Evolutionary conservation across 2,329 filamentous ascomycete genomes (phyloP).

Genomic region (Trichophyton mentagrophytes): DNA sequence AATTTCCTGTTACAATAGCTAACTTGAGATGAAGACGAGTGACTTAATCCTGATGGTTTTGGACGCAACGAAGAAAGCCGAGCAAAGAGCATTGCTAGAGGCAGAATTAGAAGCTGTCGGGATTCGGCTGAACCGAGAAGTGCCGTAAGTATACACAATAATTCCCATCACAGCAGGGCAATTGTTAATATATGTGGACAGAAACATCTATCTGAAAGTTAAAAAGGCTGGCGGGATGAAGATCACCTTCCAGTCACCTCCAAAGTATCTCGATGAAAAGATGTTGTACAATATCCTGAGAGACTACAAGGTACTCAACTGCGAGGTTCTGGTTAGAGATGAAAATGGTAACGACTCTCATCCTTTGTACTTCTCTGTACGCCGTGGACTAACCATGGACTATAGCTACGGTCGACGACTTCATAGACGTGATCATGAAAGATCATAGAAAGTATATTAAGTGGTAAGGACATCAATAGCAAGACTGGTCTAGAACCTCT

Average conservation of each 20-base stretch:
- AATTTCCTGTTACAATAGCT: background rate
- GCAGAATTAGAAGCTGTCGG: slow-evolving; percentile 89
- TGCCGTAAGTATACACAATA: slow-evolving; percentile 50
- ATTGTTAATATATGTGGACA: slow-evolving; percentile 23
- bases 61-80: slow-evolving; percentile 90
- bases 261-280: slow-evolving; percentile 88
- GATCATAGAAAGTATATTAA: slow-evolving; percentile 96
- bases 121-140: slow-evolving; percentile 80
- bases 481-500: background rate
- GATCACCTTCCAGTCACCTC: slow-evolving; percentile 83
- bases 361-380: background rate
- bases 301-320: slow-evolving; percentile 98
- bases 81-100: slow-evolving; percentile 81
- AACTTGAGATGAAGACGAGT: slow-evolving; percentile 49
- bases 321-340: slow-evolving; percentile 87
- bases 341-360: slow-evolving; percentile 51
- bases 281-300: slow-evolving; percentile 96
- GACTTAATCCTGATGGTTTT: slow-evolving; percentile 94
- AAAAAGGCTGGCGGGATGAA: slow-evolving; percentile 98
- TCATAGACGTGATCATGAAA: slow-evolving; percentile 99
- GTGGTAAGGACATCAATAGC: slow-evolving; percentile 32
- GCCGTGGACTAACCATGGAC: background rate
- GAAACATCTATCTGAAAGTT: slow-evolving; percentile 90
- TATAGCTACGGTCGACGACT: slow-evolving; percentile 80
- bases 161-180: background rate